Base-by-base conservation (phyloP, 768 basidiomycete species). In the Tulasnella calospora region DNA sequence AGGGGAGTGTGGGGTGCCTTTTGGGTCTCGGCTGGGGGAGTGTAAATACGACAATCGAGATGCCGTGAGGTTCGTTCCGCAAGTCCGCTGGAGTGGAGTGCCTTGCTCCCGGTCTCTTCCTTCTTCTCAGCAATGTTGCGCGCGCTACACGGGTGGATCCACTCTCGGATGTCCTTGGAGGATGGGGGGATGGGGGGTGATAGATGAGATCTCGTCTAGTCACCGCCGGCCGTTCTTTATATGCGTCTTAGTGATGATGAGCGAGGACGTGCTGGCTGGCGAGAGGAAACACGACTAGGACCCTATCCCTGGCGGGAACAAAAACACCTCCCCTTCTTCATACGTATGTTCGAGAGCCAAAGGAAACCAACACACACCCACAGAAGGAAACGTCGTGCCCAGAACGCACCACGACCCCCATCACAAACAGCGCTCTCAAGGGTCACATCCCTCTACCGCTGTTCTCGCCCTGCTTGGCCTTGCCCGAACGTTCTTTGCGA, bases 291-390 rank as follows among this genome's bases (percentile, higher is more conserved):
- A 67, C 61, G 61, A 67, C 61, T 27, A 67, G 61, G 61, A 67
- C 61, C 61, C 61, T 67, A 67, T 67, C 33, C 61, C 61, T 67
- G 61, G 61, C 61, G 61, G 61, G 61, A 67, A 67, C 61, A 67
- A 35, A 67, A 67, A 30, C 30, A 30, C 61, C 51, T 8, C 3
- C 61, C 61, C 33, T 57, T 57, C 61, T 35, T 27, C 30, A 67
- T 67, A 67, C 51, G 51, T 51, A 21, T 23, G 51, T 51, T 51
- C 51, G 23, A 51, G 61, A 67, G 61, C 57, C 57, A 3, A 61
- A 61, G 57, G 57, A 61, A 61, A 61, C 57, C 10, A 61, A 61
- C 61, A 67, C 61, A 35, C 61, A 17, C 61, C 61, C 61, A 67
- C 61, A 67, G 33, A 30, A 67, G 61, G 61, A 67, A 67, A 67